Base-by-base conservation (phyloP, 306 rosid genomes). In the Hylodesmum podocarpum region DNA sequence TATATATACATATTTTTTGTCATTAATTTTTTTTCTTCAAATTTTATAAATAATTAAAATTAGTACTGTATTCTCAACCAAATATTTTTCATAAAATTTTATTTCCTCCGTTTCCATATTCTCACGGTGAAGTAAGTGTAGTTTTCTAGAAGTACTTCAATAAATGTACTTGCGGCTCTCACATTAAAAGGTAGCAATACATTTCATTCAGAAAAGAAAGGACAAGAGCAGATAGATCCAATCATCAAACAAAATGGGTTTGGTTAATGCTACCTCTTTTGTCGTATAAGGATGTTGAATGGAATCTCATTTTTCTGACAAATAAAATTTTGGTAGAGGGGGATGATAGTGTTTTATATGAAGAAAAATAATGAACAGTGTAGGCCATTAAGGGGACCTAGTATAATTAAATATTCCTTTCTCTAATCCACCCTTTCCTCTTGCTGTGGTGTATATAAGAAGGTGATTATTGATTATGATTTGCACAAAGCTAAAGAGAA, bases 301-400 rank as follows among this genome's bases (percentile, higher is more conserved):
- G 90, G 94, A 81, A 91, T 89, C 88, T 55, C 34, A 84, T 76
- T 80, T 80, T 81, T 37, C 79, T 75, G 68, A 70, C 59, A 47
- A 72, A 82, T 78, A 73, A 66, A 77, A 68, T 58, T 76, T 78
- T 51, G 72, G 82, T 72, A 81, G 65, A 25, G 75, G 67, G 79
- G 87, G 77, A 55, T 82, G 80, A 82, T 70, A 70, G 76, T 63
- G 66, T 75, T 70, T 84, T 75, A 75, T 73, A 80, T 34, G 15
- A 46, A 47, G 6, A 40, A 81, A 72, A 87, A 77, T 83, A 87
- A 50, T 88, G 74, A 63, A 85, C 49, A 71, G 36, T 92, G 98
- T 90, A 72, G 83, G 88, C 97, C 94, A 90, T 81, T 84, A 73
- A 81, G 91, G 97, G 92, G 73, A 89, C 99, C 89, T 41, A 66